A percentile compares a stretch with the other conserved stretches of the same genome.
phyloP scores from a whole-genome alignment of 495 filamentous ascomycete genomes.

The Monascus purpureus region DNA sequence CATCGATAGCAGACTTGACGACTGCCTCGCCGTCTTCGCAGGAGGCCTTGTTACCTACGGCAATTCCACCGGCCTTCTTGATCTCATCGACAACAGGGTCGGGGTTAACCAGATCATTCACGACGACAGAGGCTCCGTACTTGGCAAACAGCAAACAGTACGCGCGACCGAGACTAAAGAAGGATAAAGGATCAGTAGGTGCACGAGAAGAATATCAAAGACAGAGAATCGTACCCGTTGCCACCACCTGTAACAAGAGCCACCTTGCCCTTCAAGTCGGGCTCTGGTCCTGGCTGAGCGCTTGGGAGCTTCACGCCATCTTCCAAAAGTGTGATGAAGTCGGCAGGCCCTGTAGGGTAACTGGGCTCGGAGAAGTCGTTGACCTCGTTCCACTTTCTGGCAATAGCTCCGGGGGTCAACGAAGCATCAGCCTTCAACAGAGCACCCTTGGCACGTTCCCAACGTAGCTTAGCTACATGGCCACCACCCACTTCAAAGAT shows the following conservation, averaged over 20 bases:
- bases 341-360: constrained; percentile 73
- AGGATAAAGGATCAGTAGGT: constrained; percentile 4
- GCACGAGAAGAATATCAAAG: not conserved
- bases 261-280: constrained; percentile 84
- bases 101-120: constrained; percentile 92
- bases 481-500: constrained; percentile 95
- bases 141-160: constrained; percentile 89
- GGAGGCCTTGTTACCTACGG: constrained; percentile 83
- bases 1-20: constrained; percentile 84
- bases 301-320: constrained; percentile 65
- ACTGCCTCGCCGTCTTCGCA: constrained; percentile 90
- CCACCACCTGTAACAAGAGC: constrained; percentile 89
- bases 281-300: constrained; percentile 58
- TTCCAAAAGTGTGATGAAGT: constrained; percentile 82
- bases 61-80: constrained; percentile 75
- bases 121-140: constrained; percentile 77
- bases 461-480: constrained; percentile 82
- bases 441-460: constrained; percentile 87
- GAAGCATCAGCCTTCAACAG: constrained; percentile 79
- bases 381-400: constrained; percentile 79
- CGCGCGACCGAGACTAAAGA: constrained; percentile 65
- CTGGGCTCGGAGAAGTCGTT: constrained; percentile 74
- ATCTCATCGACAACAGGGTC: constrained; percentile 88
- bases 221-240: constrained; percentile 41
- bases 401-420: constrained; percentile 76